phyloP scores from a whole-genome alignment of 371 early-diverging fungal species.

The Batkoa obscura region DNA sequence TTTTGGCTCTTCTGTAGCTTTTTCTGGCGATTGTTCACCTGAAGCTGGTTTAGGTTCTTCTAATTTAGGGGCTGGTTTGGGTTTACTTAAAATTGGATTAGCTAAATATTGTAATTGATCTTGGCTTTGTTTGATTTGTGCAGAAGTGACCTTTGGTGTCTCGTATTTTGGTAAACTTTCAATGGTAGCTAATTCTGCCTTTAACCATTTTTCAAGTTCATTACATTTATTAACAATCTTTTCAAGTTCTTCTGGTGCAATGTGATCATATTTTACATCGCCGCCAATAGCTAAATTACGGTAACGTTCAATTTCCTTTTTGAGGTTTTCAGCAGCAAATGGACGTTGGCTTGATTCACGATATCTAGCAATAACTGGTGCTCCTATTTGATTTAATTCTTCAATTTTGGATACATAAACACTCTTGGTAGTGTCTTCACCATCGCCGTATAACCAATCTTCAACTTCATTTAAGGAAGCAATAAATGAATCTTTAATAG shows the following conservation, averaged over 20 bases:
- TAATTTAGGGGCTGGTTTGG: no score
- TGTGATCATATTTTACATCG: constrained; percentile 77
- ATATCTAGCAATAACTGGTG: constrained; percentile 61
- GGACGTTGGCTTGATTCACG: constrained; percentile 76
- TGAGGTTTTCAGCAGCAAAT: constrained; percentile 52
- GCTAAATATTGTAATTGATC: constrained; percentile 15
- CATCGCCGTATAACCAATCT: constrained; percentile 96
- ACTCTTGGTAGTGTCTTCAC: constrained; percentile 78
- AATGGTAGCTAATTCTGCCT: constrained; percentile 55
- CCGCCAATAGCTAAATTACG: constrained; percentile 44
- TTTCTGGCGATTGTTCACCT: constrained; percentile 18
- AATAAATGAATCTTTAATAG: constrained; percentile 46
- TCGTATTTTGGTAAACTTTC: constrained; percentile 51
- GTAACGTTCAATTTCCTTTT: constrained; percentile 52
- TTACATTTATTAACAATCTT: constrained; percentile 52
- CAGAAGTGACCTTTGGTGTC: constrained; percentile 41
- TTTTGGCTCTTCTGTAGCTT: constrained; percentile 17
- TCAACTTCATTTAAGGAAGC: constrained; percentile 55
- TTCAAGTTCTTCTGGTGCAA: constrained; percentile 67
- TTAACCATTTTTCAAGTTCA: constrained; percentile 73
- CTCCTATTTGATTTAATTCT: constrained; percentile 61
- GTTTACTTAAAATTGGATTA: constrained; percentile 67
- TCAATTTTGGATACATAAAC: constrained; percentile 69
- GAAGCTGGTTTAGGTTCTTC: constrained; percentile 23
- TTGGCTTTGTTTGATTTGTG: constrained; percentile 56